A percentile compares a stretch with the other conserved stretches of the same genome.
phyloP scores from a whole-genome alignment of 1,284 basidiomycete species.

The Golubevia sp. region DNA sequence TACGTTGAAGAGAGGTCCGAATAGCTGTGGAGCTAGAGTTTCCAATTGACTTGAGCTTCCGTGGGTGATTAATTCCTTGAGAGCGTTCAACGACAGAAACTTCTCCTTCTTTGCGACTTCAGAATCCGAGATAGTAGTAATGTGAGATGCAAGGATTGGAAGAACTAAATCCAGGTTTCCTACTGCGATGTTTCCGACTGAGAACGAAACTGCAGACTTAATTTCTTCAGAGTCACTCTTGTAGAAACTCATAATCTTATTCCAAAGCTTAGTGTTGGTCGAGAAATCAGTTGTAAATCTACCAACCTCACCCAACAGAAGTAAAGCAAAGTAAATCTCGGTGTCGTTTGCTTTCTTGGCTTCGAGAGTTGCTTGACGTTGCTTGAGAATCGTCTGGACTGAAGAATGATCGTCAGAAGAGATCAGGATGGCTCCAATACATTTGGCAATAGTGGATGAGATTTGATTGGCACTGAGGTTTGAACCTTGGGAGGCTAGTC shows the following conservation, averaged over 20 bases:
- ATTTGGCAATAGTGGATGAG: conserved; percentile 36
- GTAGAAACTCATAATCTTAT: conserved; percentile 32
- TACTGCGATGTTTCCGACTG: conserved; percentile 85
- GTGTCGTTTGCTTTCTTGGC: conserved; percentile 9
- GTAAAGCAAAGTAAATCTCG: conserved; percentile 34
- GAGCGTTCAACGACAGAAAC: conserved; percentile 81
- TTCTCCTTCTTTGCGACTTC: conserved; percentile 71
- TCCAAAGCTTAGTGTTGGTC: conserved; percentile 68
- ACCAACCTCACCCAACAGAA: conserved; percentile 43
- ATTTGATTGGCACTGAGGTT: conserved; percentile 18
- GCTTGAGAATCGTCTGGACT: conserved; percentile 16
- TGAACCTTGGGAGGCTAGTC: no score
- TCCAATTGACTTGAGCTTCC: conserved; percentile 81
- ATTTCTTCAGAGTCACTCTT: conserved; percentile 35
- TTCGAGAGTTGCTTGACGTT: conserved; percentile 16
- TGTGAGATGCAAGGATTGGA: conserved; percentile 79
- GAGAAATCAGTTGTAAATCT: conserved; percentile 68
- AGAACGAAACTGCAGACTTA: conserved; percentile 40
- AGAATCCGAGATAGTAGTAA: conserved; percentile 68
- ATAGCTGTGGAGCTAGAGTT: conserved; percentile 80
- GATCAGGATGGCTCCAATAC: conserved; percentile 38
- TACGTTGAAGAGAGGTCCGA: conserved; percentile 86
- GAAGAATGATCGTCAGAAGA: conserved; percentile 13
- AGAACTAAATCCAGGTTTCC: conserved; percentile 85
- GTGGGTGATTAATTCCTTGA: conserved; percentile 95